Evolutionary conservation across 768 basidiomycete species (phyloP), one percentile per base, ranked within the genome.

Genomic region (Collybia sordida): DNA sequence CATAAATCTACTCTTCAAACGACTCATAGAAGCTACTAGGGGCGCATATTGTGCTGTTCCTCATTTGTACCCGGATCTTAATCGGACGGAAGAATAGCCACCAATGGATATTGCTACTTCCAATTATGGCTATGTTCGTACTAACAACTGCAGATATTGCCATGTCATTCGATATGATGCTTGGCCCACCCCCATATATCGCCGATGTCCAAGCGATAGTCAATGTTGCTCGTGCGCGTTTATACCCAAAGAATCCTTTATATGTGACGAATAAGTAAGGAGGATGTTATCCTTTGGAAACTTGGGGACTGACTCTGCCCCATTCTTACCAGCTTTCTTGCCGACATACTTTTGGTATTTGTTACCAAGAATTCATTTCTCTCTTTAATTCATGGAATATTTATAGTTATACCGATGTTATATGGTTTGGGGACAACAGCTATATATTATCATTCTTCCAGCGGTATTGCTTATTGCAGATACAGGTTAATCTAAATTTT

Each of bases 341-440:
- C 42, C 12, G 49, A 50, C n/a, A 22, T 12, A 6, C 45, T 52
- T 23, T 37, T 52, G 3, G 51, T 50, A 22, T 18, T 41, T 34
- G 22, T 50, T 43, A 11, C 18, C 23, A 11, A 15, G 9, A n/a
- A 11, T 17, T 5, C 27, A 9, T 15, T 28, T 9, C 22, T 24
- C 15, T 31, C 19, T 14, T 23, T 42, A 15, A n/a, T 18, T 34
- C 18, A 42, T 14, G 4, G 27, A 9, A 17, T 22, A 25, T n/a
- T 7, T 27, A 27, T 21, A 55, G 49, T 41, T 71, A 39, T 72
- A 70, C 54, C 63, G 72, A 36, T 72, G 71, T 47, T 70, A 65
- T 53, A 62, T 71, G 11, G 66, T 72, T 42, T 72, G 72, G 70
- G 62, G 62, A 25, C 59, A 55, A 40, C 64, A 59, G 5, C 61